A percentile compares a stretch with the other conserved stretches of the same genome.
phyloP scores from a whole-genome alignment of 75 land plant genomes.

The Larix kaempferi region DNA sequence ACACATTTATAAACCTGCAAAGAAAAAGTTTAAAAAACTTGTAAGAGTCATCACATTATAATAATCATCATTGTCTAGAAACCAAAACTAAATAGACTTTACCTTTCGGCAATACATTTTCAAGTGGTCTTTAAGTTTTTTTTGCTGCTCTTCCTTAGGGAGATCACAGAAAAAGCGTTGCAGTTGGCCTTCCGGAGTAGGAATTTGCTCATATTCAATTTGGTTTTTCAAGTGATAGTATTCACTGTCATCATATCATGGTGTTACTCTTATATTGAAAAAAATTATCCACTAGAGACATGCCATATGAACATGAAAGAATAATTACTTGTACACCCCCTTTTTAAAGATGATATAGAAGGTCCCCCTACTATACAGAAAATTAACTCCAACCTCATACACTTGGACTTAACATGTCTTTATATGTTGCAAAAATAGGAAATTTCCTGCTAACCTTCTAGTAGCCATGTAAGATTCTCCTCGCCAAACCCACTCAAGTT shows the following conservation, averaged over 20 bases:
- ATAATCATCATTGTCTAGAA: neutral
- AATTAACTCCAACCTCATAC: neutral
- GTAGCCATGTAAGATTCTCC: conserved; percentile 88
- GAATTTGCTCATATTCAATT: conserved; percentile 84
- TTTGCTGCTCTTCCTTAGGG: conserved; percentile 78
- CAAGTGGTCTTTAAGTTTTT: conserved; percentile 84
- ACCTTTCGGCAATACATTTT: conserved; percentile 99
- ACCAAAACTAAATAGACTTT: neutral
- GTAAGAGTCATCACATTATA: neutral
- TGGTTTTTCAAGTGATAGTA: conserved; percentile 92
- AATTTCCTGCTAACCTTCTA: conserved; percentile 52
- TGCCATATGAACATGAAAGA: conserved; percentile 1
- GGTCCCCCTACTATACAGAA: neutral
- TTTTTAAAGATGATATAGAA: neutral
- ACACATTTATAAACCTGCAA: conserved; percentile 93
- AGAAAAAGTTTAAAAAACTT: neutral
- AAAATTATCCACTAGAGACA: neutral
- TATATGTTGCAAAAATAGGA: neutral
- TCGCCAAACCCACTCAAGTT: conserved; percentile 99
- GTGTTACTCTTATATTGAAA: neutral
- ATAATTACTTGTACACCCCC: neutral
- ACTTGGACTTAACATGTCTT: neutral
- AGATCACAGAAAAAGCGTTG: conserved; percentile 79
- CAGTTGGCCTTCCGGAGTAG: conserved; percentile 40
- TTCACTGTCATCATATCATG: conserved; percentile 50